phyloP scores from a whole-genome alignment of 441 rosid species.

The Metrosideros polymorpha region DNA sequence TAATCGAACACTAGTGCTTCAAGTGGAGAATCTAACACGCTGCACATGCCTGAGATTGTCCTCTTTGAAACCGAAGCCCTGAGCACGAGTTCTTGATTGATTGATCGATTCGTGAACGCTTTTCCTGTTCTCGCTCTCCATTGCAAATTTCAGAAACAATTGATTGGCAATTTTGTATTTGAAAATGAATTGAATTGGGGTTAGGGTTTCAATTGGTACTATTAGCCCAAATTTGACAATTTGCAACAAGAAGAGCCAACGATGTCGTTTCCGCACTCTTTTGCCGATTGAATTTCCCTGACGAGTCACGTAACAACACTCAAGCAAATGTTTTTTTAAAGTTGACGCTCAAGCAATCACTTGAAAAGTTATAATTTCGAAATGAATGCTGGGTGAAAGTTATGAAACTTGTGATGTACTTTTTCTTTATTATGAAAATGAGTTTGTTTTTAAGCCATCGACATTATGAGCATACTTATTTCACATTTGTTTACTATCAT shows the following conservation, averaged over 20 bases:
- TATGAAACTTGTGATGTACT: neutral
- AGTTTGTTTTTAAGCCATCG: neutral
- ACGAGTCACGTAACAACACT: neutral
- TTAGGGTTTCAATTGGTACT: neutral
- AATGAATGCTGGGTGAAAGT: neutral
- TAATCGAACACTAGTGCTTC: neutral
- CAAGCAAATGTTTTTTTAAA: neutral
- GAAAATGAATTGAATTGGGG: neutral
- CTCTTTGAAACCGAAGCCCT: neutral
- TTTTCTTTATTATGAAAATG: neutral
- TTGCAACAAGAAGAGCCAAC: neutral
- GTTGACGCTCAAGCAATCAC: no score
- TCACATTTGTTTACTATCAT: no score
- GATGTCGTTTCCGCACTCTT: neutral
- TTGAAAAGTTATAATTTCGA: neutral
- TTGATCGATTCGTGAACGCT: neutral
- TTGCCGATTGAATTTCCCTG: neutral
- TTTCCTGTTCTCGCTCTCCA: neutral
- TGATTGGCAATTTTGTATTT: neutral
- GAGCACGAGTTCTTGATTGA: neutral
- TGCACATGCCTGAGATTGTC: neutral
- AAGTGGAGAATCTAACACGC: neutral
- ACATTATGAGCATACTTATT: neutral
- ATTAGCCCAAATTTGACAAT: neutral
- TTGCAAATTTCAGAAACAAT: neutral